Evolutionary conservation across 1,284 basidiomycete species (phyloP).

Genomic region (Leccinum fallax): DNA sequence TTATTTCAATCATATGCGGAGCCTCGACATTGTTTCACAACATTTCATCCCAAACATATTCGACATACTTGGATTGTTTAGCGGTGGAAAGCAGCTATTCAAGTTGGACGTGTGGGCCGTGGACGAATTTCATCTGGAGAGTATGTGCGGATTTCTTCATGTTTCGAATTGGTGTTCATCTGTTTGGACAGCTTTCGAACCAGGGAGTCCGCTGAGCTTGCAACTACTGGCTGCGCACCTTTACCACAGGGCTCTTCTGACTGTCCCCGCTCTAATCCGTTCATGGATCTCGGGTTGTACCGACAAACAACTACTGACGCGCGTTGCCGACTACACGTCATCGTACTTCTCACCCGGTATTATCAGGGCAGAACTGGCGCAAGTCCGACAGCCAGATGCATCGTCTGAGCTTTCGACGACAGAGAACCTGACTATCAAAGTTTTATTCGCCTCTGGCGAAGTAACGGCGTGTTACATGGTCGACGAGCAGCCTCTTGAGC

Average conservation of each 20-base stretch:
- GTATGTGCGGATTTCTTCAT: slow-evolving; percentile 48
- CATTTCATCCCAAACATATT: slow-evolving; percentile 81
- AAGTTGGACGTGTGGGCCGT: slow-evolving; percentile 84
- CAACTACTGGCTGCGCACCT: slow-evolving; percentile 84
- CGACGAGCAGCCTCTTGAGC: slow-evolving; percentile 94
- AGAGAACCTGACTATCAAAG: slow-evolving; percentile 83
- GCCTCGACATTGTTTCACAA: slow-evolving; percentile 61
- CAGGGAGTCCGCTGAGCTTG: slow-evolving; percentile 57
- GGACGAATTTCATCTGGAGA: slow-evolving; percentile 82
- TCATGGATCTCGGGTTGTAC: slow-evolving; percentile 87
- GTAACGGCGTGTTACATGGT: slow-evolving; percentile 83
- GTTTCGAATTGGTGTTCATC: neutral
- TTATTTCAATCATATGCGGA: slow-evolving; percentile 87
- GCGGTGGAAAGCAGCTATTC: slow-evolving; percentile 61
- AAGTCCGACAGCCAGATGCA: slow-evolving; percentile 68
- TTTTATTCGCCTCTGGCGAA: slow-evolving; percentile 69
- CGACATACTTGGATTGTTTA: slow-evolving; percentile 65
- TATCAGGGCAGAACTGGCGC: slow-evolving; percentile 80
- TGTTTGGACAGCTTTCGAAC: slow-evolving; percentile 56
- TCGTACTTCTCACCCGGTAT: slow-evolving; percentile 91
- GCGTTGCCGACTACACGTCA: slow-evolving; percentile 80
- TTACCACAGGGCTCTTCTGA: slow-evolving; percentile 83
- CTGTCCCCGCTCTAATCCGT: slow-evolving; percentile 82
- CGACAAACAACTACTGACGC: slow-evolving; percentile 82
- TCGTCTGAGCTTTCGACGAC: slow-evolving; percentile 68